Evolutionary conservation across 2,329 filamentous ascomycete genomes (phyloP).

Genomic region (Penicillium sp.): DNA sequence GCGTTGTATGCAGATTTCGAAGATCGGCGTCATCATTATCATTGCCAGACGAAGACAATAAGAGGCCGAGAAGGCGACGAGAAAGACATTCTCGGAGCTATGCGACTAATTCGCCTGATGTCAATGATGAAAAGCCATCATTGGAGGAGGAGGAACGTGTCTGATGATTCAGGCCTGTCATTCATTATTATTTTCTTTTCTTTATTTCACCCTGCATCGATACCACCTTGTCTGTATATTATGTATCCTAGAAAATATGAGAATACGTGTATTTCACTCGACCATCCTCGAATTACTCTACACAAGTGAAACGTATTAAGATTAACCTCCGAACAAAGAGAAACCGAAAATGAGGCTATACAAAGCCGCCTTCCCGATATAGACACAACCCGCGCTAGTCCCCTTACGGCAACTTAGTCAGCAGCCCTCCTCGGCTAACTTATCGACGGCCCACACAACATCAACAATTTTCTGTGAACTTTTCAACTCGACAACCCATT

Average conservation of each 20-base stretch:
- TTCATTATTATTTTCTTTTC: background rate
- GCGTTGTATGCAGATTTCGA: background rate
- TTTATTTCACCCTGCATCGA: background rate
- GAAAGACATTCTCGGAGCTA: background rate
- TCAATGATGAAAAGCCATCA: background rate
- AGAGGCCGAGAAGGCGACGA: background rate
- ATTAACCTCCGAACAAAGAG: background rate
- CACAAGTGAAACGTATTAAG: background rate
- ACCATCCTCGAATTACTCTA: background rate
- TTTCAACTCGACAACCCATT: background rate
- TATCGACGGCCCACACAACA: constrained; percentile 1
- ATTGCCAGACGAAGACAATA: background rate
- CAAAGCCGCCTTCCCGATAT: background rate
- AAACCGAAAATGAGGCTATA: background rate
- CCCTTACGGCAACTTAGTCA: background rate
- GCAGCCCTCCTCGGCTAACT: constrained; percentile 6
- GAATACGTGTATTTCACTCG: background rate
- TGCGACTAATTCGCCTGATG: background rate
- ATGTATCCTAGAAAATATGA: background rate
- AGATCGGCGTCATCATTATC: background rate
- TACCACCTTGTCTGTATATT: background rate
- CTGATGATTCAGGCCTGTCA: background rate
- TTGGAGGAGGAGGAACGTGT: background rate
- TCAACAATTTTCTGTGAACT: background rate
- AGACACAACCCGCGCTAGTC: background rate